phyloP scores from a whole-genome alignment of 2,329 filamentous ascomycete species.

The Rosellinia necatrix region DNA sequence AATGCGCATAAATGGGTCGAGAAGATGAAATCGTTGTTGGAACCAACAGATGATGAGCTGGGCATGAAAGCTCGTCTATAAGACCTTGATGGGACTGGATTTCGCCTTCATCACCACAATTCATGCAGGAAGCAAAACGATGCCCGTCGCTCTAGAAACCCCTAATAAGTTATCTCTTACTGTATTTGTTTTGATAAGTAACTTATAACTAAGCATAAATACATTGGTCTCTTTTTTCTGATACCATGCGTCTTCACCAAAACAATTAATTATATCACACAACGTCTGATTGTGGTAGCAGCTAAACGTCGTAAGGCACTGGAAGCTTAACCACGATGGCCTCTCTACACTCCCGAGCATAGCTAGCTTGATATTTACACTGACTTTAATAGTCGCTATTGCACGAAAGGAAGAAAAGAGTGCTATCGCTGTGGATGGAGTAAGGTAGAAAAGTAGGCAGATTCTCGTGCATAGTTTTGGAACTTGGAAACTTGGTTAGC shows the following conservation, averaged over 20 bases:
- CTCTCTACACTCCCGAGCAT: neutral
- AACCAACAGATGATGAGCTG: slow-evolving; percentile 6
- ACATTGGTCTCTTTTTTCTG: neutral
- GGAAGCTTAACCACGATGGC: too few relatives aligned
- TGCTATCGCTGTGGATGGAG: too few relatives aligned
- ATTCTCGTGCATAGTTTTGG: too few relatives aligned
- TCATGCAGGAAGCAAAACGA: neutral
- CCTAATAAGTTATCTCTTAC: neutral
- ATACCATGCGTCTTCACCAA: neutral
- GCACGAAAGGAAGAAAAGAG: too few relatives aligned
- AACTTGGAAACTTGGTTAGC: too few relatives aligned
- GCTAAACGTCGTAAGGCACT: too few relatives aligned
- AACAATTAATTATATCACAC: neutral
- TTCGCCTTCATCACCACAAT: too few relatives aligned
- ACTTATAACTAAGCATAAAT: neutral
- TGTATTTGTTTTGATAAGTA: neutral
- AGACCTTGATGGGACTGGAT: neutral
- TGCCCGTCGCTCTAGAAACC: neutral
- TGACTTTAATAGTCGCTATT: too few relatives aligned
- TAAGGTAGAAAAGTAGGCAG: too few relatives aligned
- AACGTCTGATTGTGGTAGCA: neutral
- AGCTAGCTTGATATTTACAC: too few relatives aligned
- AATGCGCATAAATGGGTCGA: slow-evolving; percentile 15
- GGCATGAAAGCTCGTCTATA: slow-evolving; percentile 12
- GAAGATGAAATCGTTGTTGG: slow-evolving; percentile 22